Evolutionary conservation across 2,329 filamentous ascomycete species (phyloP), one percentile per base, ranked within the genome.

Genomic region (Epichloe gansuensis): DNA sequence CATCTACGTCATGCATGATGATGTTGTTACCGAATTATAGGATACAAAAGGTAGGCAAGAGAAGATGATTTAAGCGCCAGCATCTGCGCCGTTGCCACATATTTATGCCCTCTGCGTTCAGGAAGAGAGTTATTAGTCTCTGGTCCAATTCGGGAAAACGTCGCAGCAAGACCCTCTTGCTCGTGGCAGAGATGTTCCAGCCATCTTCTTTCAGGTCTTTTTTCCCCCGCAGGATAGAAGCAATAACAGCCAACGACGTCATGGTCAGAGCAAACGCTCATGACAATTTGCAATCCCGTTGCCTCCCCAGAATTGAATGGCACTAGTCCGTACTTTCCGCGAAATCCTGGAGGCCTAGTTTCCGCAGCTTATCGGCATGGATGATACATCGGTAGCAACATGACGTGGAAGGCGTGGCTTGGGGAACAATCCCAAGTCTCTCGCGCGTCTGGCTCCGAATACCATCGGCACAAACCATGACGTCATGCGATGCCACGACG

Each of bases 301-400:
- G n/a, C 81, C 81, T 35, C 81, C 80, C 80, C 80, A 84, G 65
- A 81, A 84, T 61, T 84, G 78, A 5, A 84, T 68, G 1, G 79
- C 80, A 34, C 64, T 69, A 63, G 17, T 17, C 17, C 17, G 17
- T 17, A 17, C 82, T 66, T 36, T 73, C 59, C 0, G 76, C 75
- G 62, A 80, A 82, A 57, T 81, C 75, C 23, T 74, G 69, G 0
- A 84, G 71, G 2, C 80, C 80, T 1, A 78, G 66, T 48, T 69
- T 68, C 15, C 75, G 68, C 8, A 75, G 77, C 15, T 77, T 70
- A 31, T 75, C 74, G 1, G 77, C 78, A 42, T 62, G 63, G 47
- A 84, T 77, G 59, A 82, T 84, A 53, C 76, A 72, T 56, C 81
- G 80, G 8, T 82, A 68, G 60, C 81, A 84, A 63, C 73, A 77